Evolutionary conservation across 148 eudicot genomes (phyloP), one percentile per base, ranked within the genome.

Genomic region (Hydrangea macrophylla): DNA sequence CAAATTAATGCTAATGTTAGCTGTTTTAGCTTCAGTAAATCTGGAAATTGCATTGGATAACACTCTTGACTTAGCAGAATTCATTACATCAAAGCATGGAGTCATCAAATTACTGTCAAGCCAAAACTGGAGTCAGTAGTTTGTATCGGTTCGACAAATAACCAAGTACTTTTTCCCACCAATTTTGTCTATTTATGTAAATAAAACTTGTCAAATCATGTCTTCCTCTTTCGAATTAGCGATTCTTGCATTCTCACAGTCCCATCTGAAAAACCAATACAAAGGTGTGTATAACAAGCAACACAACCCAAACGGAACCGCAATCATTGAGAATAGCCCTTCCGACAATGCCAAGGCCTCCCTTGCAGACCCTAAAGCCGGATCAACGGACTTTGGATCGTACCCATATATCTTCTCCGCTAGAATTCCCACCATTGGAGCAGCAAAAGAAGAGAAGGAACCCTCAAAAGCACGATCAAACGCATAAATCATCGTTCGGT

Each of bases 401-500:
- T 94, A 94, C 2, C 98, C 97, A 45, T 88, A 94, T 9, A 94
- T 80, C 78, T 87, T 88, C 79, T 94, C 97, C 3, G 97, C 78
- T 7, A 94, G 82, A 57, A 94, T 90, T 20, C 98, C 98, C 9
- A 94, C 98, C 53, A 94, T 30, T 9, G 98, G 98, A 62, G 98
- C 92, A 30, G 98, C 98, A 67, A 94, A 88, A 3, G 98, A 90
- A 22, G 98, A 86, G 75, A 94, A 87, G 17, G 97, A 90, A 0
- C 77, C 97, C 55, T 94, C 98, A 67, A 88, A 88, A 7, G 98
- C 96, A 0, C 98, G 90, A 70, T 94, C 96, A 73, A 88, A 94
- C 37, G 98, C 95, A 58, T 94, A 94, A 22, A 94, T 90, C 97
- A 90, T 94, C 57, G 98, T 94, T 45, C 97, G 84, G 78, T 94